These are phyloP conservation scores for Neckera pumila DNA, from an alignment of 225 moss, liverwort and hornwort genomes.

Conservation along the genomic window DNA sequence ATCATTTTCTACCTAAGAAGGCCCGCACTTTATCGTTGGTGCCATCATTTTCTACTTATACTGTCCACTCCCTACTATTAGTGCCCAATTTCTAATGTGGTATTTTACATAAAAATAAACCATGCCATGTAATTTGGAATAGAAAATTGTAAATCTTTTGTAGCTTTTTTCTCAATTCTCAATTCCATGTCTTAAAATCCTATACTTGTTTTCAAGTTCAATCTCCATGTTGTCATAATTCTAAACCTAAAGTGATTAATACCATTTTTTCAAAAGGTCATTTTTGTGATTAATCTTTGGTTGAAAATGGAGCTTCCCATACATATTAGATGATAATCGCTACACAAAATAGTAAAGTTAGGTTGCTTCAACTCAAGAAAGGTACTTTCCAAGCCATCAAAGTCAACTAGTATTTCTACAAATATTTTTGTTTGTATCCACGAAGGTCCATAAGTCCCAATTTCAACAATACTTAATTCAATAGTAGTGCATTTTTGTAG, in stretches of 20 bases:
- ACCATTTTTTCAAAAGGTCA: neutral
- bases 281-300: neutral
- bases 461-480: too few species aligned
- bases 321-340: neutral
- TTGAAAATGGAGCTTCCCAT: neutral
- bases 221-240: neutral
- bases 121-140: too few species aligned
- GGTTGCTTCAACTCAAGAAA: too few species aligned
- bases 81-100: neutral
- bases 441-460: too few species aligned
- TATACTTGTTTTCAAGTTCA: neutral
- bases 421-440: too few species aligned
- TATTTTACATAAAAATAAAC: neutral
- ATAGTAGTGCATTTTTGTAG: too few species aligned
- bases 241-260: neutral
- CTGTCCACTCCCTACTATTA: fast-evolving
- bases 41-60: too few species aligned
- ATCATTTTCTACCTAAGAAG: neutral
- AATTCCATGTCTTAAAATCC: neutral
- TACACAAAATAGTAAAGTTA: too few species aligned
- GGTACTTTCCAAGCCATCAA: too few species aligned
- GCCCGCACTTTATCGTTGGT: neutral
- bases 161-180: too few species aligned
- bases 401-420: too few species aligned
- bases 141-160: too few species aligned